Base-by-base conservation (phyloP, 1,139 yeast species). In the Keqinozyma sinolaborantium region DNA sequence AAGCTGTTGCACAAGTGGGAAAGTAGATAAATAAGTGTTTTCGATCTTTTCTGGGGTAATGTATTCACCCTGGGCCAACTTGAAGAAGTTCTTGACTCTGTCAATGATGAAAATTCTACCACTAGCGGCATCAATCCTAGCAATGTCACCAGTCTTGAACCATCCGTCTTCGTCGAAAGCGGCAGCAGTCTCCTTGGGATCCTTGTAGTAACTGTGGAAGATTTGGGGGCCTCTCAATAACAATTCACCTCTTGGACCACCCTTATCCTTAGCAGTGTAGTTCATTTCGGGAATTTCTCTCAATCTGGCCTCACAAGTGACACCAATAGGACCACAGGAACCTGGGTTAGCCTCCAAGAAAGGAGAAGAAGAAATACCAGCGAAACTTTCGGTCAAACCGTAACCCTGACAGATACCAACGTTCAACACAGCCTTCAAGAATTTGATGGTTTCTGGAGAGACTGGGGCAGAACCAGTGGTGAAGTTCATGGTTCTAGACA, bases 1-100 rank as follows among this genome's bases (percentile, higher is more conserved):
- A 12, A 77, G 50, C 51, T 82, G 88, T 7, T 73, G 57, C 16
- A 75, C 48, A 14, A 73, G 51, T 5, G 82, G 70, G 41, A 75
- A 70, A 11, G 63, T 56, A 3, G 83, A 68, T 28, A 79, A 59
- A 48, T 83, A 82, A 15, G 63, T 60, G 48, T 78, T 80, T 50
- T 83, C 94, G 40, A 83, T 77, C 53, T 76, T 79, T 51, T 83
- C 94, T 3, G 92, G 90, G 2, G 88, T 81, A 33, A 83, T 76
- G 53, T 83, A 83, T 55, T 83, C 94, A 38, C 94, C 94, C 56
- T 83, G 94, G 1, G 90, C 74, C 46, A 83, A 67, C 56, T 83
- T 83, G 70, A 83, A 83, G 60, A 83, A 83, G 56, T 83, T 83
- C 64, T 83, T 83, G 29, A 83, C 88, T 40, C 94, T 70, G 51